Base-by-base conservation (phyloP, 805 yeast species). In the Lachancea sp. region DNA sequence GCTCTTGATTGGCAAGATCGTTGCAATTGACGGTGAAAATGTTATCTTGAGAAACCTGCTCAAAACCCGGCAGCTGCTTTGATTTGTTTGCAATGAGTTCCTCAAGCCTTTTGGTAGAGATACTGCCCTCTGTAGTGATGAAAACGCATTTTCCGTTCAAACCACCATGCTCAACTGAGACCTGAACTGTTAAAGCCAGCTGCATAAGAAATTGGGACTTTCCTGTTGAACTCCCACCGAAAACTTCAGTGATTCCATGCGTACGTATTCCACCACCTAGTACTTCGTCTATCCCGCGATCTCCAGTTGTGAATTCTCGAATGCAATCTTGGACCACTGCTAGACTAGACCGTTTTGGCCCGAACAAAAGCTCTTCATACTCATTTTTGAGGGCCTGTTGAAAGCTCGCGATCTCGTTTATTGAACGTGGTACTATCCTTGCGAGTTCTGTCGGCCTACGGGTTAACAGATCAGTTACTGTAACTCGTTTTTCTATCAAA, bases 211-310 rank as follows among this genome's bases (percentile, higher is more conserved):
- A 65, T 53, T 90, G 95, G 0, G 96, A 82, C 57, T 91, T 91
- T 0, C 96, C 98, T 1, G 85, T 74, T 0, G 95, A 85, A 41
- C 95, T 79, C 20, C 82, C 84, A 0, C 98, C 98, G 53, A 79
- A 81, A 3, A 91, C 59, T 65, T 90, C 98, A 0, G 89, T 81
- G 2, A 84, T 59, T 19, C 71, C 63, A 2, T 81, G 77, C 2
- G 74, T 59, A 2, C 67, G 72, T 3, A 83, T 67, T 0, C 90
- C 91, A 3, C 81, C 82, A 33, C 71, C 68, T 4, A 84, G 57
- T 0, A 67, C 47, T 9, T 51, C 55, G 56, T 84, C 90, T 1
- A 84, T 50, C 4, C 50, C 53, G 0, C 56, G 59, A 55, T 74
- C 80, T 0, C 85, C 85, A 0, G 82, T 71, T 7, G 84, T 72